Base-by-base conservation (phyloP, 2,329 filamentous ascomycete genomes). In the Talaromyces sp. region DNA sequence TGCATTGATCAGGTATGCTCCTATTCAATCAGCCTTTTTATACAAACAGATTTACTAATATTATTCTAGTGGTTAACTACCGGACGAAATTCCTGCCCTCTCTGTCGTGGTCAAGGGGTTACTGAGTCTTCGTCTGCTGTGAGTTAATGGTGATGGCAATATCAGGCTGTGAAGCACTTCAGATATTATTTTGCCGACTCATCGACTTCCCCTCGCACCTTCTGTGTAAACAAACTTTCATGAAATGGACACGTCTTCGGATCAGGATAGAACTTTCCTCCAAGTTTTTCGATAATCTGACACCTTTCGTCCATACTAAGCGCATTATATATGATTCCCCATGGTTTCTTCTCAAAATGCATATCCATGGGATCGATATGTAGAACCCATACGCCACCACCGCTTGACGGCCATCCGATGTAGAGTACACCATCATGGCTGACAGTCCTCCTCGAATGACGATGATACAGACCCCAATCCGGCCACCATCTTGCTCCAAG, bases 1-100 rank as follows among this genome's bases (percentile, higher is more conserved):
- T 89, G 85, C 70, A 88, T 89, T 69, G 85, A 88, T 69, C 82
- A 87, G 78, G 84, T 86, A 75, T 66, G 79, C 66, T 21, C 1
- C 52, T 33, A 21, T 21, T 19, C 17, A 54, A 48, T 7, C 21
- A 17, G 13, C 9, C 5, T 25, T 15, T 28, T 37, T 13, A n/a
- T 19, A 22, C 10, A 17, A 36, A 10, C 28, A 15, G 10, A 48
- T 19, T 46, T 22, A 37, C 48, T 51, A 51, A 51, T 17, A 2
- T 2, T 36, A 21, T 9, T 21, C 8, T 50, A 60, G 58, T 60
- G 58, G 58, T 37, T 60, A 15, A 60, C 58, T 43, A 60, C 58
- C 6, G 71, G 71, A 45, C 70, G 71, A 53, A 74, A 74, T 57
- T 74, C 71, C 21, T 74, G 71, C 40, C 71, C 71, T 56, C 63